Conservation (phyloP, 2,329 filamentous ascomycete genomes). For the Diaporthe sp. region DNA sequence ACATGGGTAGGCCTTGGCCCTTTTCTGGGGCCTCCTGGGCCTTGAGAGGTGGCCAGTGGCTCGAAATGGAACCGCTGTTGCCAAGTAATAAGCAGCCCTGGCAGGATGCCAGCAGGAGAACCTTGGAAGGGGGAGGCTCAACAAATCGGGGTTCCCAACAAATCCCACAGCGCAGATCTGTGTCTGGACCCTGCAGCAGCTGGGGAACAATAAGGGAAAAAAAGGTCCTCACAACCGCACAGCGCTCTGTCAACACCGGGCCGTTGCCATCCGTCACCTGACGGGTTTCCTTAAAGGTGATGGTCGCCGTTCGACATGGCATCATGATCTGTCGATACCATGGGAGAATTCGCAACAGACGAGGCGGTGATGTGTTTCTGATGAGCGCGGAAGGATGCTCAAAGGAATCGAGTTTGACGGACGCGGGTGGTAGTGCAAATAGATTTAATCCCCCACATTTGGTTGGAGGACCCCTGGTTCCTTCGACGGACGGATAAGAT, state of each 20-base stretch:
- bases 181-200: slow-evolving; percentile 30
- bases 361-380: slow-evolving; percentile 17
- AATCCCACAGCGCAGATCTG: slow-evolving; percentile 33
- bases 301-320: slow-evolving; percentile 11
- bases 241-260: not conserved
- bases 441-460: slow-evolving; percentile 19
- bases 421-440: slow-evolving; percentile 23
- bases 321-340: slow-evolving; percentile 29
- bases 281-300: not conserved
- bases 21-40: not conserved
- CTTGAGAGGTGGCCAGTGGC: not conserved
- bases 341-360: not conserved
- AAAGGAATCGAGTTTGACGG: not conserved
- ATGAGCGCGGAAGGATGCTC: slow-evolving; percentile 11
- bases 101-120: slow-evolving; percentile 11
- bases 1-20: slow-evolving; percentile 2
- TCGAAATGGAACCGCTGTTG: slow-evolving; percentile 10
- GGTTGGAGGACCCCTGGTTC: slow-evolving; percentile 25
- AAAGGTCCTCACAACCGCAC: not conserved
- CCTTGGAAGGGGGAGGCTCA: slow-evolving; percentile 38
- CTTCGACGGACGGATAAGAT: slow-evolving; percentile 25
- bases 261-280: slow-evolving; percentile 12
- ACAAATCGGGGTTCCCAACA: slow-evolving; percentile 42
- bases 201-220: slow-evolving; percentile 1
- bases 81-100: slow-evolving; percentile 6